Conservation (phyloP, 495 filamentous ascomycete genomes). For the Talaromyces nanjingensis region DNA sequence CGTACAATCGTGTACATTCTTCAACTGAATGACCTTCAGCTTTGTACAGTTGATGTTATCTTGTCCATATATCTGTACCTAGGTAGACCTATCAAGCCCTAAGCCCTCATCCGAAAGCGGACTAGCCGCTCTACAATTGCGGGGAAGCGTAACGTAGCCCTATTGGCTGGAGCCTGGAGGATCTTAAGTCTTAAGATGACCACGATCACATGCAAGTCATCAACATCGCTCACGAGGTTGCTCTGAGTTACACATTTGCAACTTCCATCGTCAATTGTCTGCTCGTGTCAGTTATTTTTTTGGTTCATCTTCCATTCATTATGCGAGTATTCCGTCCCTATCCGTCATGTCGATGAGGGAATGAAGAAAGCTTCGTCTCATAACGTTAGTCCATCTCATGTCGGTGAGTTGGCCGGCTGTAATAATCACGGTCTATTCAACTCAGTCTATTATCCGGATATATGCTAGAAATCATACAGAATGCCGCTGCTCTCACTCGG, state of each 20-base stretch:
- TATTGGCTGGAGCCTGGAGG: background rate
- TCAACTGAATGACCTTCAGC: background rate
- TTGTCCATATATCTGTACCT: background rate
- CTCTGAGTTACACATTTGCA: background rate
- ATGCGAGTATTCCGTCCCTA: background rate
- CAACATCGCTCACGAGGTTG: background rate
- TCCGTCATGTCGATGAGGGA: background rate
- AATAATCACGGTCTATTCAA: background rate
- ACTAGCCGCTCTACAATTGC: background rate
- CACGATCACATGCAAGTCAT: slow-evolving; percentile 6
- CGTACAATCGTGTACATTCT: too few relatives aligned
- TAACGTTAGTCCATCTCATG: background rate
- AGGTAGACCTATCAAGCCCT: slow-evolving; percentile 2
- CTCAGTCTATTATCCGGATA: background rate
- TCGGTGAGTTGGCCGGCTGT: background rate
- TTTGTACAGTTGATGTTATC: background rate
- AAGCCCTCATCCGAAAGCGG: slow-evolving; percentile 1
- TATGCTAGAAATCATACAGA: too few relatives aligned
- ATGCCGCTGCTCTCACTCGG: slow-evolving; percentile 19
- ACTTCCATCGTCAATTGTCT: too few relatives aligned
- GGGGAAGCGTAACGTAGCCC: background rate
- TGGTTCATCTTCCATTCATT: background rate
- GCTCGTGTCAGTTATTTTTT: background rate
- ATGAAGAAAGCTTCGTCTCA: background rate
- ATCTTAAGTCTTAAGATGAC: background rate